Conservation (phyloP, 495 filamentous ascomycete species). For the Stereocaulon alpinum region DNA sequence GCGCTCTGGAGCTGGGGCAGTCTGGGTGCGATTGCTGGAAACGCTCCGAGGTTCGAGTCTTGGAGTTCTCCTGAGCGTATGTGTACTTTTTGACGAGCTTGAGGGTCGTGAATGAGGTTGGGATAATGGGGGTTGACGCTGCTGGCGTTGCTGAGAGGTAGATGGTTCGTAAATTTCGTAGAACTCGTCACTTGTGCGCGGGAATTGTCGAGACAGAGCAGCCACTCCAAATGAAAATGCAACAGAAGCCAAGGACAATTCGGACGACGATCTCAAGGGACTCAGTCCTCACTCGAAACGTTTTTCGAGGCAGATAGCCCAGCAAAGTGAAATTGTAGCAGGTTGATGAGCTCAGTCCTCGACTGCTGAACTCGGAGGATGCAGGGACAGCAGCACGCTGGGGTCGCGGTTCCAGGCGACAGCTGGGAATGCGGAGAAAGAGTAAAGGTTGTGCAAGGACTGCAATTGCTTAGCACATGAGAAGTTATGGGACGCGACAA, state of each 20-base stretch:
- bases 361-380: background rate
- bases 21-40: constrained; percentile 23
- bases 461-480: constrained; percentile 11
- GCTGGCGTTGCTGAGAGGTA: constrained; percentile 47
- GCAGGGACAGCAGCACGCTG: background rate
- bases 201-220: constrained; percentile 16
- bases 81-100: constrained; percentile 41
- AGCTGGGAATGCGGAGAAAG: background rate
- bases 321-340: background rate
- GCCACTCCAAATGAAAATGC: constrained; percentile 5
- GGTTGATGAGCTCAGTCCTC: background rate
- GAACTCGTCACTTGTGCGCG: constrained; percentile 43
- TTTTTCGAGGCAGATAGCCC: background rate
- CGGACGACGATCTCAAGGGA: background rate
- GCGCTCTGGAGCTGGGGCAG: constrained; percentile 11
- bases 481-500: constrained; percentile 2
- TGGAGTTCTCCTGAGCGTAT: constrained; percentile 41
- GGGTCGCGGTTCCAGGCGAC: background rate
- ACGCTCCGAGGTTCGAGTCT: constrained; percentile 33
- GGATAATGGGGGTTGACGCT: constrained; percentile 35
- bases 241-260: background rate
- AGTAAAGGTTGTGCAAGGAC: constrained; percentile 8
- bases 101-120: constrained; percentile 35
- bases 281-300: background rate
- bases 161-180: constrained; percentile 52